Conservation (phyloP, 2,329 filamentous ascomycete genomes). For the Rosellinia necatrix region DNA sequence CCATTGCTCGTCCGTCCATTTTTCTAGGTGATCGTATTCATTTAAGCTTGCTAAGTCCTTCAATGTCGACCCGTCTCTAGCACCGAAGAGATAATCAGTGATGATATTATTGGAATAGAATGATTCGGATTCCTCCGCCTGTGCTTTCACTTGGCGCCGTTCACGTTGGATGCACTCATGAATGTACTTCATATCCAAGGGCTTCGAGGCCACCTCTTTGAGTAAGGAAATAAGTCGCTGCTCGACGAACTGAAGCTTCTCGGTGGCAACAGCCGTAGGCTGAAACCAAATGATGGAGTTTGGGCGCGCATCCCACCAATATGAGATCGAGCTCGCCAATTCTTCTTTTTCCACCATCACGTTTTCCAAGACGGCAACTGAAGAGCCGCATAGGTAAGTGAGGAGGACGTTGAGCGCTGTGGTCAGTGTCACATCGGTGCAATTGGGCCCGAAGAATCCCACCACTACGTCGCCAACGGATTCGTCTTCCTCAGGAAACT, state of each 20-base stretch:
- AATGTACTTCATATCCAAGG: constrained; percentile 89
- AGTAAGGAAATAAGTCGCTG: constrained; percentile 83
- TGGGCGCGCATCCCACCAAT: constrained; percentile 78
- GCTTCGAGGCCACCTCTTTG: constrained; percentile 76
- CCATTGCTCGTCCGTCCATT: constrained; percentile 87
- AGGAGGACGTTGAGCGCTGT: constrained; percentile 80
- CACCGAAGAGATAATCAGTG: constrained; percentile 88
- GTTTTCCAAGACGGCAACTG: constrained; percentile 90
- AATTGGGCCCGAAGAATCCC: constrained; percentile 84
- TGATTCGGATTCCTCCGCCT: constrained; percentile 78
- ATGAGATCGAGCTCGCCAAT: constrained; percentile 82
- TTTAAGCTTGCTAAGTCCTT: constrained; percentile 59
- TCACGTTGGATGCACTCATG: constrained; percentile 84
- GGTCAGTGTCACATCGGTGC: constrained; percentile 68
- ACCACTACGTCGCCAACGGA: constrained; percentile 87
- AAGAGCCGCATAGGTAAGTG: constrained; percentile 89
- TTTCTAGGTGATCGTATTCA: constrained; percentile 71
- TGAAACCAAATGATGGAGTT: constrained; percentile 85
- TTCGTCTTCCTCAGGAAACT: constrained; percentile 97
- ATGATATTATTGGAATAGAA: constrained; percentile 88
- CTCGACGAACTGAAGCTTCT: constrained; percentile 82
- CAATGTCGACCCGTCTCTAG: constrained; percentile 78
- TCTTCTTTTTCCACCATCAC: constrained; percentile 91
- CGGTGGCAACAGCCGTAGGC: constrained; percentile 83
- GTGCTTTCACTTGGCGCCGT: constrained; percentile 79